These are phyloP conservation scores for Incumbomyces delicatus DNA, from an alignment of 2,329 filamentous ascomycete species.

Conservation along the genomic window DNA sequence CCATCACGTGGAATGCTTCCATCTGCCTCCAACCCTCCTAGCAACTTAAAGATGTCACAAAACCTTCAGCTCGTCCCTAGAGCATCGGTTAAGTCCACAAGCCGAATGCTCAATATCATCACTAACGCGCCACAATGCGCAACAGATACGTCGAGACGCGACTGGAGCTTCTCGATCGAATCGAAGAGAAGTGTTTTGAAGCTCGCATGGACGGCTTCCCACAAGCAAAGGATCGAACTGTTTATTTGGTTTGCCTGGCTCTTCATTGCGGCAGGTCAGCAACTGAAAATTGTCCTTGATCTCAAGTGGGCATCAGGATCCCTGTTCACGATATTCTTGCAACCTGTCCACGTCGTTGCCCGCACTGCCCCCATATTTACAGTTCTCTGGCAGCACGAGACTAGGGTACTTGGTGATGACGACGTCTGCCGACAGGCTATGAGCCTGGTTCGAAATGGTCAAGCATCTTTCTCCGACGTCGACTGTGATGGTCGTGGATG, in stretches of 20 bases:
- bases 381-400: neutral
- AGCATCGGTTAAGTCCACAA: neutral
- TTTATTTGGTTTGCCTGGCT: neutral
- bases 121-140: conserved; percentile 6
- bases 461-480: neutral
- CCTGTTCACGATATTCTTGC: neutral
- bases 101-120: neutral
- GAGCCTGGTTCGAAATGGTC: neutral
- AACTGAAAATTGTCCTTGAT: neutral
- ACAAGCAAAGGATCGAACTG: neutral
- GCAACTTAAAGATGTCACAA: neutral
- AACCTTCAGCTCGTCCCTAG: neutral
- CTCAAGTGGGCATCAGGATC: neutral
- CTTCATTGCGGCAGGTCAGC: neutral
- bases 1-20: too few relatives aligned
- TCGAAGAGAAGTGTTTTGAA: neutral
- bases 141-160: neutral
- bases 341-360: neutral
- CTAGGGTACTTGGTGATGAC: neutral
- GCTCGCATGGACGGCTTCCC: neutral
- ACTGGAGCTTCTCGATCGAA: neutral
- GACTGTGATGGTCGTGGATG: neutral
- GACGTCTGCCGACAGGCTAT: neutral
- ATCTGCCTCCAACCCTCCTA: neutral
- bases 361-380: neutral